Conservation (phyloP, 257 asterid species). For the Solanum stenotomum region DNA sequence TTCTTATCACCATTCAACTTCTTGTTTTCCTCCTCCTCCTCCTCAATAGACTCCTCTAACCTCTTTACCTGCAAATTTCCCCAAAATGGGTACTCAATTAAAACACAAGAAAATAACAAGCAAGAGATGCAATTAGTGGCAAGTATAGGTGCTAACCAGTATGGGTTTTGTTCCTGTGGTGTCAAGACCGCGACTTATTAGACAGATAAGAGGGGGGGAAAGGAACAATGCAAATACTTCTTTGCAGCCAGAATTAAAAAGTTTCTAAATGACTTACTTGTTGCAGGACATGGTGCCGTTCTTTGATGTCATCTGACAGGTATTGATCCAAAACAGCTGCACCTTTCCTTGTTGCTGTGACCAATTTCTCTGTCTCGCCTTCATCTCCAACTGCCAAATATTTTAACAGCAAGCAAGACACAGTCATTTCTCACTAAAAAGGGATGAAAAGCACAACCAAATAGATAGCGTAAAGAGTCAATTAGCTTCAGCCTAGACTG, state of each 20-base stretch:
- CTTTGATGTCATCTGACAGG: constrained; percentile 66
- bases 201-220: neutral
- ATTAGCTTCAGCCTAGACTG: neutral
- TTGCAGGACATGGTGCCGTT: constrained; percentile 74
- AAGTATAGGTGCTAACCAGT: constrained; percentile 22
- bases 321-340: constrained; percentile 70
- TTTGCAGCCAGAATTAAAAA: neutral
- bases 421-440: neutral
- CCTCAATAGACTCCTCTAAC: constrained; percentile 49
- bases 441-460: neutral
- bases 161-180: constrained; percentile 58
- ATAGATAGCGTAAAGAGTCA: neutral
- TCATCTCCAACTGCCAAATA: constrained; percentile 11
- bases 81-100: neutral
- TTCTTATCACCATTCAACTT: constrained; percentile 21
- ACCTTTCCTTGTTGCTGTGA: constrained; percentile 65
- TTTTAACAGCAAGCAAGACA: neutral
- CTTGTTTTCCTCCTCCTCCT: constrained; percentile 14
- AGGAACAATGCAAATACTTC: neutral
- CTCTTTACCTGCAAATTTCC: constrained; percentile 44
- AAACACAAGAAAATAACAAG: neutral
- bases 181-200: constrained; percentile 57
- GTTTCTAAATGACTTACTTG: constrained; percentile 28
- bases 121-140: neutral
- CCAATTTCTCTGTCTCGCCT: constrained; percentile 37